Evolutionary conservation across 495 filamentous ascomycete genomes (phyloP), one percentile per base, ranked within the genome.

Genomic region (Neurospora sp.): DNA sequence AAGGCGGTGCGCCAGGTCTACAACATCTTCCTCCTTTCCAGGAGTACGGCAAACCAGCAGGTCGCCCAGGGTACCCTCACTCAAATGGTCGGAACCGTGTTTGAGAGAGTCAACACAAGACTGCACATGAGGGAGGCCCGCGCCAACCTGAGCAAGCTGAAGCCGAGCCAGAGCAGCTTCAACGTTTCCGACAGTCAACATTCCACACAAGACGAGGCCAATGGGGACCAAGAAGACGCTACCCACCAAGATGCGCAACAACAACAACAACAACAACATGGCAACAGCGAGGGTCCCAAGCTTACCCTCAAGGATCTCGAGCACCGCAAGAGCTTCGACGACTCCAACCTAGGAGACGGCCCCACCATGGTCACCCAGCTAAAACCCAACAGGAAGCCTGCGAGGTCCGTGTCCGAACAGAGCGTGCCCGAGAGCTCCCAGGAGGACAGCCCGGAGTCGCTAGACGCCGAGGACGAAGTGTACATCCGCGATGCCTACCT

Each of bases 1-100:
- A 99, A 99, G 85, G 96, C 96, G n/a, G 93, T 99, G 69, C 92
- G 96, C 71, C 94, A 97, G 78, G 96, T 97, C 68, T 99, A 99
- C 85, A 99, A 98, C 81, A 95, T 99, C 75, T 99, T 99, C 81
- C 86, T 99, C 44, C 88, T 97, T 42, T 97, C 94, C 69, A 92
- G 95, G 77, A 97, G 89, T 45, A 94, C 89, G 75, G 89, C 91
- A 39, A 98, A 98, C 77, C 96, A 99, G 83, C 94, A 97, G 82
- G 92, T 97, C 68, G 96, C 96, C 1, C 96, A 98, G 78, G 96
- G 94, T 0, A 97, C 96, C 3, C 83, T 99, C 69, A 97, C 96
- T 0, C 96, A 99, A 81, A 99, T 99, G 96, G 93, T 98, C 7
- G 93, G 94, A 70, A 98, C 96, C 18, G 96, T 99, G 3, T 98